A percentile compares a stretch with the other conserved stretches of the same genome.
These are phyloP conservation scores for Durusdinium trenchii DNA, from an alignment of 73 alveolate genomes.

Conservation along the genomic window DNA sequence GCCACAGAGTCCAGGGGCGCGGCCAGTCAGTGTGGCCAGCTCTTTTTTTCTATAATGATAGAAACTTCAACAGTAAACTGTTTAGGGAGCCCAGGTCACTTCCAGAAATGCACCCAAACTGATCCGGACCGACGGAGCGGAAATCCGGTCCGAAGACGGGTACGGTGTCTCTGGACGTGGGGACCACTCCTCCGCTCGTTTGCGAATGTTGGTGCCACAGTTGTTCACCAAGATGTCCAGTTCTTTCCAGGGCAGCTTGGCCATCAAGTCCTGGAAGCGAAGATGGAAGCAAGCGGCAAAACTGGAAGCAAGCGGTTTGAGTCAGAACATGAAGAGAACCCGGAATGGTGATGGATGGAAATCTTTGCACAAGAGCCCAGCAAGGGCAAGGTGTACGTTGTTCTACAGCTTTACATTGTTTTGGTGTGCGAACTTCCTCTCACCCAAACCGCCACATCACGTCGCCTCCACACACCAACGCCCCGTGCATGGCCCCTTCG, in stretches of 20 bases:
- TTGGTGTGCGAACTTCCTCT: not conserved
- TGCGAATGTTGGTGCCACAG: constrained; percentile 88
- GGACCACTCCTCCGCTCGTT: constrained; percentile 53
- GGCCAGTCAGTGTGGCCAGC: too few relatives aligned
- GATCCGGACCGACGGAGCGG: too few relatives aligned
- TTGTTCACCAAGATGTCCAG: constrained; percentile 89
- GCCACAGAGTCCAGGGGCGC: too few relatives aligned
- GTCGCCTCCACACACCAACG: not conserved
- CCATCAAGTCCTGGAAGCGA: constrained; percentile 37
- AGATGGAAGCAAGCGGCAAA: not conserved
- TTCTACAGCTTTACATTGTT: not conserved
- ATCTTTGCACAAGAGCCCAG: not conserved
- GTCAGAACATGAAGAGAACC: not conserved
- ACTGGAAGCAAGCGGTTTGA: not conserved
- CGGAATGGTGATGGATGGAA: not conserved
- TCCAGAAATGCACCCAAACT: too few relatives aligned
- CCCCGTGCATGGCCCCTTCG: not conserved
- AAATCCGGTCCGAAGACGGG: too few relatives aligned
- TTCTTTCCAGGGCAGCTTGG: constrained; percentile 67
- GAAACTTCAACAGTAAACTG: too few relatives aligned
- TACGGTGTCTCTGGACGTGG: too few relatives aligned
- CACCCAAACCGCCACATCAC: not conserved
- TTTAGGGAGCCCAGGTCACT: too few relatives aligned
- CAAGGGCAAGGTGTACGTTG: not conserved
- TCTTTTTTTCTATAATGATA: too few relatives aligned